Evolutionary conservation across 352 stramenopile species (phyloP).

Genomic region (Discostella stelligera): DNA sequence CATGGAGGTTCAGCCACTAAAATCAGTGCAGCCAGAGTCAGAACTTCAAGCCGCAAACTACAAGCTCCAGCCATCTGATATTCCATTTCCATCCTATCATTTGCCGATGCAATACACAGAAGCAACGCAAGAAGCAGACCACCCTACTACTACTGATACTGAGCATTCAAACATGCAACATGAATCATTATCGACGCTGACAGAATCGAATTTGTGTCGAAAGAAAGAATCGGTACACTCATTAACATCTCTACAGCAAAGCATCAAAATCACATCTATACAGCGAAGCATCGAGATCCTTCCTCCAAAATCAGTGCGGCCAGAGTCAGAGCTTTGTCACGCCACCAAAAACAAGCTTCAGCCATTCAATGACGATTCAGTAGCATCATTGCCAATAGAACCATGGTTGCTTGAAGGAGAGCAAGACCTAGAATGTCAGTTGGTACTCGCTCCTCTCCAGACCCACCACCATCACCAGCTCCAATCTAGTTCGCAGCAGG

Average conservation of each 20-base stretch:
- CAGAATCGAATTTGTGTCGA: not conserved
- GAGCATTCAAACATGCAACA: not conserved
- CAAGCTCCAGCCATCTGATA: not conserved
- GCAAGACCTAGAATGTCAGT: not conserved
- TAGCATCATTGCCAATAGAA: not conserved
- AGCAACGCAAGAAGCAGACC: no score
- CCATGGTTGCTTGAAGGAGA: not conserved
- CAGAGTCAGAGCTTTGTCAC: not conserved
- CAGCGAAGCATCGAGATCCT: not conserved
- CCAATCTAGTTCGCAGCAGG: not conserved
- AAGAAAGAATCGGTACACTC: not conserved
- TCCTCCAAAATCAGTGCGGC: not conserved
- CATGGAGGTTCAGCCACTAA: not conserved
- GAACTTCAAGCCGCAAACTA: not conserved
- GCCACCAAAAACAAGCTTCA: not conserved
- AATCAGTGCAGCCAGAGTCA: not conserved
- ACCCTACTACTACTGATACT: not conserved
- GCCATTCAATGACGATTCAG: not conserved
- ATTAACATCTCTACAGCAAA: not conserved
- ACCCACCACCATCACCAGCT: not conserved
- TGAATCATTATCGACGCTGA: not conserved
- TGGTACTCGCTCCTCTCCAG: not conserved
- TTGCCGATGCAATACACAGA: not conserved
- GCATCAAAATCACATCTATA: not conserved
- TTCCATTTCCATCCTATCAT: not conserved